Evolutionary conservation across 1,284 basidiomycete genomes (phyloP).

Genomic region (Agaricales sp.): DNA sequence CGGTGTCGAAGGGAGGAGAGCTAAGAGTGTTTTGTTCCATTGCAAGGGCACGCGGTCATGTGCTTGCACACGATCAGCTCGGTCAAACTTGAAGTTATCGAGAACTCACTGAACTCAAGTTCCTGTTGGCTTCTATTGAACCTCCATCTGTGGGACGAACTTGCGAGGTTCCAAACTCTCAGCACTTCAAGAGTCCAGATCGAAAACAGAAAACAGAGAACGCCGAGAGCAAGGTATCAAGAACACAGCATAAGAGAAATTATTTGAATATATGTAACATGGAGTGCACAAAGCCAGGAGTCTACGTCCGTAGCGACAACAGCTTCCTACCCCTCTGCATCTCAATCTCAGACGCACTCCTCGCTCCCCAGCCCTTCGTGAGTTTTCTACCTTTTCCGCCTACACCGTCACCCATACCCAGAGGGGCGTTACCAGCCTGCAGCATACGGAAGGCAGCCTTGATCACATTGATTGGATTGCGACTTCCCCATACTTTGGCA

Average conservation of each 20-base stretch:
- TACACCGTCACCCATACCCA: conserved; percentile 67
- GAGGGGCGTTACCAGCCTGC: conserved; percentile 63
- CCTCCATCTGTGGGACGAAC: too few species aligned
- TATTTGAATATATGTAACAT: too few species aligned
- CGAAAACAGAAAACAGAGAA: too few species aligned
- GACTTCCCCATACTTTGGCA: conserved; percentile 89
- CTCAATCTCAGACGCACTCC: conserved; percentile 55
- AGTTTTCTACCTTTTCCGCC: conserved; percentile 59
- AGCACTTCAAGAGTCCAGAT: too few species aligned
- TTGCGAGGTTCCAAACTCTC: too few species aligned
- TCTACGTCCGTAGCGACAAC: conserved; percentile 42
- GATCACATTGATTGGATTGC: conserved; percentile 64
- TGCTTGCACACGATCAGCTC: neutral
- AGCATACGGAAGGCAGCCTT: conserved; percentile 56
- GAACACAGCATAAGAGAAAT: too few species aligned
- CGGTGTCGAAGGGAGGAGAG: conserved; percentile 76
- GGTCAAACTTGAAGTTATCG: neutral
- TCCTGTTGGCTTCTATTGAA: too few species aligned
- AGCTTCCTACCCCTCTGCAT: conserved; percentile 63
- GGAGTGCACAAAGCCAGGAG: too few species aligned
- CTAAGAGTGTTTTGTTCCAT: conserved; percentile 25
- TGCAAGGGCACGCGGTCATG: neutral
- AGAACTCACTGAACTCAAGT: too few species aligned
- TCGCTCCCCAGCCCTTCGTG: conserved; percentile 59
- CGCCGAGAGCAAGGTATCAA: too few species aligned